phyloP scores from a whole-genome alignment of 2,329 filamentous ascomycete genomes.

The Ophiostoma pallidulum region DNA sequence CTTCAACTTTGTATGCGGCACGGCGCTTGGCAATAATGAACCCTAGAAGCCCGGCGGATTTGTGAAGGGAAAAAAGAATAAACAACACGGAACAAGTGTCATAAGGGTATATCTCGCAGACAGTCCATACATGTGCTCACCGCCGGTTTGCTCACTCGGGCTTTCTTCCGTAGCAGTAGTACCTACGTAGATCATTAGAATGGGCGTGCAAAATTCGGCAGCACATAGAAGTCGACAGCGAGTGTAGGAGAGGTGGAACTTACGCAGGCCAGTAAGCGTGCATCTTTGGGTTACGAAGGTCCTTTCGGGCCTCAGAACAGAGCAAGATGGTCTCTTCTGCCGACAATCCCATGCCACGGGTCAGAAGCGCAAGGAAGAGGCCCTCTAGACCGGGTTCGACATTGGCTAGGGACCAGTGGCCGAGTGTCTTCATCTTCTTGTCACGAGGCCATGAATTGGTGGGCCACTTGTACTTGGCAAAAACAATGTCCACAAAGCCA shows the following conservation, averaged over 20 bases:
- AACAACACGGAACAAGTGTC: too few species aligned
- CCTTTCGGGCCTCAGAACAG: slow-evolving; percentile 17
- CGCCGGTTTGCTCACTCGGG: not conserved
- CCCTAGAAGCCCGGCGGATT: too few species aligned
- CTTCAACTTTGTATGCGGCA: too few species aligned
- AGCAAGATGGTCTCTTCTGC: slow-evolving; percentile 19
- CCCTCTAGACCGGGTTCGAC: slow-evolving; percentile 23
- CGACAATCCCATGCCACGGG: slow-evolving; percentile 22
- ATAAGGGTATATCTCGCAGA: too few species aligned
- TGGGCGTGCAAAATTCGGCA: not conserved
- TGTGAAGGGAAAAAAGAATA: too few species aligned
- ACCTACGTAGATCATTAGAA: not conserved
- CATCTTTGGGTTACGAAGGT: slow-evolving; percentile 18
- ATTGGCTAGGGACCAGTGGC: slow-evolving; percentile 20
- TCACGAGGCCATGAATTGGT: slow-evolving; percentile 24
- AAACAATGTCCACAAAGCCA: slow-evolving; percentile 22
- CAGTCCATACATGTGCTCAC: too few species aligned
- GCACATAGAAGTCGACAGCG: too few species aligned
- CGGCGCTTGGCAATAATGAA: too few species aligned
- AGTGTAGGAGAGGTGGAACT: not conserved
- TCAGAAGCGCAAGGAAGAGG: slow-evolving; percentile 23
- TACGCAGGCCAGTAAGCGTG: slow-evolving; percentile 22
- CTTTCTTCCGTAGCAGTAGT: slow-evolving; percentile 2
- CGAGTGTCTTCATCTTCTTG: slow-evolving; percentile 22
- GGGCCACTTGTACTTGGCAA: slow-evolving; percentile 21